phyloP scores from a whole-genome alignment of 208 protist species.

The Strigomonas galati region DNA sequence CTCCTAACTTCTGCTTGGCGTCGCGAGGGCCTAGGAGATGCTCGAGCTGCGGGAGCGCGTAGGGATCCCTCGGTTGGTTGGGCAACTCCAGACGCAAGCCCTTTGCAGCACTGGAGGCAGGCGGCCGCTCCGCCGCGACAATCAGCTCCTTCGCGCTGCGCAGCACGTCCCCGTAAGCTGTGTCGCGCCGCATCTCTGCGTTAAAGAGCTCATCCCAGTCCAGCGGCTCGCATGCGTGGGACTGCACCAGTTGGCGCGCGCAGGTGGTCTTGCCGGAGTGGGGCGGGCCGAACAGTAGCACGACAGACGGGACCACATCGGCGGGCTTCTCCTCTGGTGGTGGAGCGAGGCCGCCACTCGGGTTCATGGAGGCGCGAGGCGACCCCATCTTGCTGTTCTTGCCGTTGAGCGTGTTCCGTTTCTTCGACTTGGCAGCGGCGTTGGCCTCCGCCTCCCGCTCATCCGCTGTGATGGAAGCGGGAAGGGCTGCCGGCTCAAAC shows the following conservation, averaged over 20 bases:
- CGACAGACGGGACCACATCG: background rate
- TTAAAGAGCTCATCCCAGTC: slow-evolving; percentile 56
- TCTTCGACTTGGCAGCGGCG: background rate
- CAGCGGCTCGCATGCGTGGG: slow-evolving; percentile 24
- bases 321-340: background rate
- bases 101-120: background rate
- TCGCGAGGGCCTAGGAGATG: background rate
- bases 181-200: slow-evolving; percentile 64
- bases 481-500: slow-evolving; percentile 4
- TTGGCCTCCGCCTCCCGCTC: background rate
- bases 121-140: background rate
- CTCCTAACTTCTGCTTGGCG: no score
- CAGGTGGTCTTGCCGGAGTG: slow-evolving; percentile 73
- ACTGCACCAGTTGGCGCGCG: slow-evolving; percentile 31
- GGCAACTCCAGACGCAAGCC: slow-evolving; percentile 6
- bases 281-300: slow-evolving; percentile 79
- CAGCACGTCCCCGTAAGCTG: slow-evolving; percentile 62
- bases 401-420: background rate
- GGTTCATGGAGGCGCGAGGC: background rate
- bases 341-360: background rate
- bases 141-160: slow-evolving; percentile 25
- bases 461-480: background rate
- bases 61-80: slow-evolving; percentile 6
- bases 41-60: background rate
- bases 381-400: background rate